Percentiles rank a stretch among this genome's conserved stretches.
Conservation (phyloP, 1,139 yeast genomes). For the Protomyces macrosporus region DNA sequence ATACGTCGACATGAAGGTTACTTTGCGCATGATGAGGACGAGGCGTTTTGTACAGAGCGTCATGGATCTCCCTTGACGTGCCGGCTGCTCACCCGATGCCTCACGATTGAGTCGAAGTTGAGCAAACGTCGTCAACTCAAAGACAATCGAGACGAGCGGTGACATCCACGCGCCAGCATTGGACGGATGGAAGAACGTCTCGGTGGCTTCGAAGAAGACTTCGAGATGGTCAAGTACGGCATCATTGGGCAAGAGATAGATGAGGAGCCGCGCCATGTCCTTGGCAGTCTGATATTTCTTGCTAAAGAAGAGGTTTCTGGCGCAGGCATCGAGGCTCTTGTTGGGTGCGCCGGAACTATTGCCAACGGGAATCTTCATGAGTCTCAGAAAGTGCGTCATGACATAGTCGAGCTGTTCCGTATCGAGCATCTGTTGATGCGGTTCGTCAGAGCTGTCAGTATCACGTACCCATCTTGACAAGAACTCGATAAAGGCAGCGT, state of each 20-base stretch:
- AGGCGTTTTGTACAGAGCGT: conserved; percentile 47
- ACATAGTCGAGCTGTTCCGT: conserved; percentile 55
- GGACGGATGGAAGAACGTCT: conserved; percentile 87
- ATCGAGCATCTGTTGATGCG: conserved; percentile 58
- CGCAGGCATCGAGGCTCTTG: conserved; percentile 15
- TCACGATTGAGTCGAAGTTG: conserved; percentile 40
- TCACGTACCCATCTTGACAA: conserved; percentile 58
- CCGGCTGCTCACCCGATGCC: conserved; percentile 31
- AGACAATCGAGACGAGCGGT: conserved; percentile 59
- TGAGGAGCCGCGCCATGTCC: conserved; percentile 26
- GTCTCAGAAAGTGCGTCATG: conserved; percentile 46
- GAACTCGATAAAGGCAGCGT: conserved; percentile 61
- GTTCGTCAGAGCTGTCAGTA: conserved; percentile 40
- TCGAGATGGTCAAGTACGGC: conserved; percentile 53
- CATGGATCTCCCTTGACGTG: conserved; percentile 45
- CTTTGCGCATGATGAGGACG: conserved; percentile 53
- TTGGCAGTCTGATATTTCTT: conserved; percentile 33
- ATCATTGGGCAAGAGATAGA: conserved; percentile 43
- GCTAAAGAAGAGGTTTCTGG: conserved; percentile 34
- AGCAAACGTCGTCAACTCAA: conserved; percentile 39
- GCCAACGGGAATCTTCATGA: conserved; percentile 42
- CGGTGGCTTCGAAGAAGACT: conserved; percentile 61
- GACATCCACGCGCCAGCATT: conserved; percentile 81
- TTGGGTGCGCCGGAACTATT: conserved; percentile 26
- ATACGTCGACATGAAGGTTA: conserved; percentile 69